Conservation (phyloP, 108 stramenopile genomes). For the Cyclotella sp. region DNA sequence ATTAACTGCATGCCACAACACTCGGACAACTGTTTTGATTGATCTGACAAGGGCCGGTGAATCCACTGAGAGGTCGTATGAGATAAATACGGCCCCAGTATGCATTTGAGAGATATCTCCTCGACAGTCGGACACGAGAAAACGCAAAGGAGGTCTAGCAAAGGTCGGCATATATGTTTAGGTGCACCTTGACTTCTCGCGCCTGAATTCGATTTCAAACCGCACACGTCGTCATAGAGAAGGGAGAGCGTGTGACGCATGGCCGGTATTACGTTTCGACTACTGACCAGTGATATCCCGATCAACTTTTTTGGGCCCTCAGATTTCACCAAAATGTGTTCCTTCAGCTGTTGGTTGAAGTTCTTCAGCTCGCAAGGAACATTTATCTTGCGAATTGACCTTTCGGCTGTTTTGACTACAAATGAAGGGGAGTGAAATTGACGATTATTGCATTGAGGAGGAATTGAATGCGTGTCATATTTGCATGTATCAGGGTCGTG, state of each 20-base stretch:
- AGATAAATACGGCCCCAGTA: slow-evolving; percentile 66
- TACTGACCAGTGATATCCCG: slow-evolving; percentile 77
- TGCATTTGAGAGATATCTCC: slow-evolving; percentile 45
- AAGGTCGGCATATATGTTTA: slow-evolving; percentile 48
- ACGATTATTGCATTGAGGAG: background rate
- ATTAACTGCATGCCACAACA: slow-evolving; percentile 62
- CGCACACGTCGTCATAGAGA: slow-evolving; percentile 56
- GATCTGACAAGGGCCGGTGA: slow-evolving; percentile 58
- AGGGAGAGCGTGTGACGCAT: slow-evolving; percentile 77
- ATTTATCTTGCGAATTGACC: slow-evolving; percentile 48
- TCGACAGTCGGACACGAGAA: slow-evolving; percentile 64
- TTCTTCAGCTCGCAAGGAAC: slow-evolving; percentile 45
- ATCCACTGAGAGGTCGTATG: slow-evolving; percentile 62
- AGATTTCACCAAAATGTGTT: slow-evolving; percentile 20
- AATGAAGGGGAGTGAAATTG: slow-evolving; percentile 55
- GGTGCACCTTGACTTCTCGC: slow-evolving; percentile 6
- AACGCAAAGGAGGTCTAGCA: slow-evolving; percentile 73
- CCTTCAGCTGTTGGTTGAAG: slow-evolving; percentile 58
- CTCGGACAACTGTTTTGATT: slow-evolving; percentile 54
- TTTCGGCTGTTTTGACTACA: slow-evolving; percentile 24
- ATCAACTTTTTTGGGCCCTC: slow-evolving; percentile 46
- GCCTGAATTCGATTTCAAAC: slow-evolving; percentile 15
- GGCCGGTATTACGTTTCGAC: slow-evolving; percentile 61
- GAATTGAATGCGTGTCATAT: background rate
- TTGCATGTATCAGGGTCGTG: background rate